Percentiles rank a stretch among this genome's conserved stretches.
phyloP scores from a whole-genome alignment of 169 alveolate species.

The Perkinsus olseni region DNA sequence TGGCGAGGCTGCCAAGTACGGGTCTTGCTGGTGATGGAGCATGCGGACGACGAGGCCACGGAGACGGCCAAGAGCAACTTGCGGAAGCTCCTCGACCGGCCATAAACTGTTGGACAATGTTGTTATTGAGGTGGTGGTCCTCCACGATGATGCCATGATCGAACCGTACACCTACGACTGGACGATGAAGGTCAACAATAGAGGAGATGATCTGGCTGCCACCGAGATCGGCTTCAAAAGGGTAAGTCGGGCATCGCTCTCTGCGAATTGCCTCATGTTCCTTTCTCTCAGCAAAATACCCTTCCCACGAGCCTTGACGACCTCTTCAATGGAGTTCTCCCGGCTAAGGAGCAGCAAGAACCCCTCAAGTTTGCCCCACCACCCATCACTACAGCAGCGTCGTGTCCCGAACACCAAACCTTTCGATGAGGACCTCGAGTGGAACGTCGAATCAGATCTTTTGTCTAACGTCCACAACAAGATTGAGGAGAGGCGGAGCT shows the following conservation, averaged over 20 bases:
- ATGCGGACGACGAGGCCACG: background rate
- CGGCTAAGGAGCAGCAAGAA: background rate
- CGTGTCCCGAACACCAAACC: background rate
- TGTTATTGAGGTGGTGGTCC: background rate
- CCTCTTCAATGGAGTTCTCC: background rate
- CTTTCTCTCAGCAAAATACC: background rate
- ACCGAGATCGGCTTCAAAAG: background rate
- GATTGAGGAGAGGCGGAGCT: background rate
- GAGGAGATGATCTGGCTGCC: background rate
- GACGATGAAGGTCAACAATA: background rate
- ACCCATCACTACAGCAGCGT: background rate
- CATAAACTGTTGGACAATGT: background rate
- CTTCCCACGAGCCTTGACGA: background rate
- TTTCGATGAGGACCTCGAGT: background rate
- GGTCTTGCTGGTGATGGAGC: conserved; percentile 31
- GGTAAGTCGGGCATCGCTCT: background rate
- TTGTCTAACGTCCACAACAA: background rate
- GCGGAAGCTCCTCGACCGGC: background rate
- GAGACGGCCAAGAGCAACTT: background rate
- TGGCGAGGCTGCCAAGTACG: conserved; percentile 32
- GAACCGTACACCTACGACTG: background rate
- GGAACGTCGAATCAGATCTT: background rate
- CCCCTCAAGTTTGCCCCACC: background rate
- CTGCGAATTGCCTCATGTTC: too few species aligned
- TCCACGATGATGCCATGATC: background rate